Evolutionary conservation across 176 grass and related monocot species (phyloP), one percentile per base, ranked within the genome.

Genomic region (Carex parvula): DNA sequence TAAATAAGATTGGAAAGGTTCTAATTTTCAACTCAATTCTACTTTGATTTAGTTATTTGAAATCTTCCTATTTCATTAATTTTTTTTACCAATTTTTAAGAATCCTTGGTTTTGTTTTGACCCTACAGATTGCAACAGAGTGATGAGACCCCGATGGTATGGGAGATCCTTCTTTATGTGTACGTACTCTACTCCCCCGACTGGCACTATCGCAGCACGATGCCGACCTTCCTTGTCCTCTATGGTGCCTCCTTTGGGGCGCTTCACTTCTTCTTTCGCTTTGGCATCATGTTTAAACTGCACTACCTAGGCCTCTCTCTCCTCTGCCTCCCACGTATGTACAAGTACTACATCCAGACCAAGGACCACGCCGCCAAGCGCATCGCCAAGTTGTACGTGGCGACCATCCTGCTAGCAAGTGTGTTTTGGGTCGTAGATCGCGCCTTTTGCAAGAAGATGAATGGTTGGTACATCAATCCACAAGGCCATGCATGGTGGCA

Each of bases 121-220:
- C 70, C 83, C 64, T 87, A 56, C 89, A 95, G 93, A 30, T 53
- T 95, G 59, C 93, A 95, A 72, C 93, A 95, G 87, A 95, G 93
- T 83, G 93, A 95, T 2, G 93, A 95, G 83, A 92, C 93, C 46
- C 93, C 93, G 2, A 95, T 93, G 93, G 91, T 95, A 21, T 95
- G 93, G 93, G 93, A 95, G 24, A 93, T 95, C 42, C 91, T 95
- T 14, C 80, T 95, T 10, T 95, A 95, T 57, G 81, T 95, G 0
- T 95, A 95, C 41, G 93, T 95, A 26, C 93, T 95, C n/a, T 95
- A 95, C 88, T 93, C 93, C 70, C 93, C 93, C 29, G 93, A 95
- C 39, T 95, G 93, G 93, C 93, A 95, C 79, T 95, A 95, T 65
- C 84, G 85, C 85, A 91, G 90, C 73, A 95, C 93, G 24, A 95